Evolutionary conservation across 176 grass and related monocot genomes (phyloP), one percentile per base, ranked within the genome.

Genomic region (Cenchrus fungigraminus): DNA sequence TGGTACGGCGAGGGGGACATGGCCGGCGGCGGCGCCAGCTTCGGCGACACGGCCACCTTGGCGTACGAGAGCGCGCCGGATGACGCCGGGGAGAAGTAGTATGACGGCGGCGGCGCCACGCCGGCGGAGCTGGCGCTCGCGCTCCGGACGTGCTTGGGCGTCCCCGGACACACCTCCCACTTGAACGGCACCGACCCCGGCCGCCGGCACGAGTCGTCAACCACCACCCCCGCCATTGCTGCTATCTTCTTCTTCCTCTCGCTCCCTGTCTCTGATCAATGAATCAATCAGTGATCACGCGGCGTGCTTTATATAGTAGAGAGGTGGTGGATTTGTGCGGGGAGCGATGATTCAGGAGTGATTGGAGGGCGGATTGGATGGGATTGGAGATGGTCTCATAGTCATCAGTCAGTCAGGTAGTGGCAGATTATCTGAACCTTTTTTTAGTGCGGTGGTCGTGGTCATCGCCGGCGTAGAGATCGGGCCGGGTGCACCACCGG

Each of bases 131-230:
- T 70, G 2, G 64, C 78, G 87, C 82, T 86, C 65, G 83, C 70
- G 9, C 88, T 86, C 49, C 88, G 32, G 2, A 68, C 69, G 73
- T 90, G 83, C 83, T 95, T 98, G 0, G 92, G 92, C 43, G 85
- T 86, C 7, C 95, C 95, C 19, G 92, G 95, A 57, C 90, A 86
- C 17, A 93, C 82, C 91, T 98, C 95, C 95, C 95, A 98, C 40
- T 94, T 85, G 90, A 98, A 98, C 53, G 92, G 95, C 20, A 98
- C 28, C 63, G 86, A 78, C 15, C 91, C 92, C n/a, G 95, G 87
- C 71, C 88, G 89, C 92, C 79, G 84, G 76, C 79, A 98, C 34
- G 92, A 95, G 64, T 89, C 89, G 14, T 92, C 95, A 65, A 92
- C 91, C 32, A 45, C 63, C 14, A 22, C 76, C 4, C 71, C 28